These are phyloP conservation scores for Xylariales sp. DNA, from an alignment of 2,329 filamentous ascomycete genomes.

Conservation along the genomic window DNA sequence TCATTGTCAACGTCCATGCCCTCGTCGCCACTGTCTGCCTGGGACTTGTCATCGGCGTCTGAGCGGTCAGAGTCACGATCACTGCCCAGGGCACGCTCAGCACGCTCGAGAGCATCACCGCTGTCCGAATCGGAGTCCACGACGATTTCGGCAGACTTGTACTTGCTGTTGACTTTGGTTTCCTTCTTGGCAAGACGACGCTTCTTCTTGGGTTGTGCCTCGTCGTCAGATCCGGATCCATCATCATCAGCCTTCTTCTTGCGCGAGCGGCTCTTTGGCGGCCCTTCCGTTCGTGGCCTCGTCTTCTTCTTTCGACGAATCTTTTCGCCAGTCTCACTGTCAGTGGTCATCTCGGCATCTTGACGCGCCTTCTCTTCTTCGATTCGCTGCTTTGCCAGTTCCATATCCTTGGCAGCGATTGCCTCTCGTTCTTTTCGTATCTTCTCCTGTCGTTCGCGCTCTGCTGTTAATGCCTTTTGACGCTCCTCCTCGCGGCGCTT, in stretches of 20 bases:
- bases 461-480: conserved; percentile 60
- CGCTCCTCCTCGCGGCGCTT: conserved; percentile 73
- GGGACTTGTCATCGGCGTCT: conserved; percentile 25
- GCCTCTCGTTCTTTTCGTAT: conserved; percentile 81
- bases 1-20: conserved; percentile 15
- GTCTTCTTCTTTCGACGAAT: conserved; percentile 72
- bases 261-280: conserved; percentile 35
- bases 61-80: conserved; percentile 16
- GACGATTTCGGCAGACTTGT: conserved; percentile 81
- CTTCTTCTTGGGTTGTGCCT: conserved; percentile 58
- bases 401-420: conserved; percentile 72
- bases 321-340: conserved; percentile 76
- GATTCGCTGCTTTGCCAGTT: conserved; percentile 64
- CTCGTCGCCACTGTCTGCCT: conserved; percentile 14
- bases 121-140: conserved; percentile 65
- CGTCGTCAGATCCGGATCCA: conserved; percentile 42
- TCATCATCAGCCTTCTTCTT: conserved; percentile 61
- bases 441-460: conserved; percentile 71
- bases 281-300: conserved; percentile 31
- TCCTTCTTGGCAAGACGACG: conserved; percentile 48
- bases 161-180: conserved; percentile 51
- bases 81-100: conserved; percentile 35
- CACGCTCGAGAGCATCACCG: conserved; percentile 39
- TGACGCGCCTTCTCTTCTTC: conserved; percentile 66
- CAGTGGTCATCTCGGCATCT: conserved; percentile 76